Percentiles rank a stretch among this genome's conserved stretches.
phyloP scores from a whole-genome alignment of 208 protist species.

The Sergeia podlipaevii region DNA sequence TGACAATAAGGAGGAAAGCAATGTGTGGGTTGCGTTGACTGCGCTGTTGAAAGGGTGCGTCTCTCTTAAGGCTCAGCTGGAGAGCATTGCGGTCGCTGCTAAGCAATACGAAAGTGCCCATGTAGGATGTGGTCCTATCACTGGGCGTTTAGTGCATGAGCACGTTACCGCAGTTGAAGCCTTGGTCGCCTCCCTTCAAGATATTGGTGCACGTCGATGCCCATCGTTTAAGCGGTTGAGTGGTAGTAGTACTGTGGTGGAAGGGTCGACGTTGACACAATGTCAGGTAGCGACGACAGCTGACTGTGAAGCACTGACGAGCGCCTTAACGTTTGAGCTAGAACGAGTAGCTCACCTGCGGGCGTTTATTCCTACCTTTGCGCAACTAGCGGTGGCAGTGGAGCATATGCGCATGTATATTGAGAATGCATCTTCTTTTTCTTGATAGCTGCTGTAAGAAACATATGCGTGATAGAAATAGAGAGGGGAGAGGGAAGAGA shows the following conservation, averaged over 20 bases:
- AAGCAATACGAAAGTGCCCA: slow-evolving; percentile 20
- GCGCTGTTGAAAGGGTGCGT: slow-evolving; percentile 48
- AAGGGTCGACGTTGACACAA: no score
- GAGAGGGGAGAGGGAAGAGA: no score
- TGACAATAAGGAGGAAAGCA: neutral
- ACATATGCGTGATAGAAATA: no score
- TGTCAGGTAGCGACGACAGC: slow-evolving; percentile 51
- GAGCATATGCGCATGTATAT: slow-evolving; percentile 53
- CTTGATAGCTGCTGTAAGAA: no score
- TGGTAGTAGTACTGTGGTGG: neutral
- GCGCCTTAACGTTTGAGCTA: slow-evolving; percentile 54
- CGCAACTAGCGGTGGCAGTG: slow-evolving; percentile 64
- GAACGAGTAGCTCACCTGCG: slow-evolving; percentile 48
- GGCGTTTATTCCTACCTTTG: slow-evolving; percentile 80
- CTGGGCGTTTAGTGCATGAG: slow-evolving; percentile 4
- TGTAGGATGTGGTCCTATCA: neutral
- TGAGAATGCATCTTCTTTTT: no score
- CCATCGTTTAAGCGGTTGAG: neutral
- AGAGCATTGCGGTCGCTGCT: slow-evolving; percentile 10
- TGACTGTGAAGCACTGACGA: slow-evolving; percentile 33
- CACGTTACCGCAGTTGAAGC: slow-evolving; percentile 20
- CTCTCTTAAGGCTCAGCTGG: slow-evolving; percentile 40
- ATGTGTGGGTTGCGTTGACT: slow-evolving; percentile 12
- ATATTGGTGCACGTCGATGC: slow-evolving; percentile 16
- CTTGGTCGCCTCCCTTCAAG: slow-evolving; percentile 14